Conservation (phyloP, 805 yeast genomes). For the Jamesozyma spencerorum region DNA sequence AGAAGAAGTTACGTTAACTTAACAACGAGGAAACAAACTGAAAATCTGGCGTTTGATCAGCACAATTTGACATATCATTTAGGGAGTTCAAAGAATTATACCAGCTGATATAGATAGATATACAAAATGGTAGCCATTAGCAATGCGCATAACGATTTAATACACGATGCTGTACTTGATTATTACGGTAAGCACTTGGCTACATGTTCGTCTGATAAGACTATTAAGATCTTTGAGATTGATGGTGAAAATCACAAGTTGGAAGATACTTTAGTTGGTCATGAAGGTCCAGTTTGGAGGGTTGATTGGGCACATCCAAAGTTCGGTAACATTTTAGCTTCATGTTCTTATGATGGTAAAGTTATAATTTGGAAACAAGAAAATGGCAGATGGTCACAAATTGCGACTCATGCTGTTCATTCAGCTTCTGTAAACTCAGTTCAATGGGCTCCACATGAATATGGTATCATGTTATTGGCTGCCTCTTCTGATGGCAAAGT, state of each 20-base stretch:
- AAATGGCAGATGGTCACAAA: constrained; percentile 75
- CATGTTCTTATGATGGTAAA: constrained; percentile 91
- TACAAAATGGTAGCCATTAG: constrained; percentile 61
- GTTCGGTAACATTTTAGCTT: constrained; percentile 88
- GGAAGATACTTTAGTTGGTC: constrained; percentile 80
- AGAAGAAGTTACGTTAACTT: neutral
- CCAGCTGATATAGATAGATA: neutral
- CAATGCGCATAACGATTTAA: constrained; percentile 85
- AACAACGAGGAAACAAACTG: neutral
- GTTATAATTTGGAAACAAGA: constrained; percentile 94
- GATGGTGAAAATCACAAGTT: constrained; percentile 77
- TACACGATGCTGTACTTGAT: constrained; percentile 95
- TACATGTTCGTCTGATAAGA: constrained; percentile 91
- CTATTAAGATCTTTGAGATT: constrained; percentile 88
- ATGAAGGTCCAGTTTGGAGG: constrained; percentile 99
- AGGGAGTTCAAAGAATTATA: neutral
- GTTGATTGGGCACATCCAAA: constrained; percentile 98
- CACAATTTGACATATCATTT: neutral
- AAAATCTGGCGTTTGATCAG: neutral
- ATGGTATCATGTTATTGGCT: constrained; percentile 84
- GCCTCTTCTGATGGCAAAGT: constrained; percentile 91
- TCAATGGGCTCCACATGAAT: constrained; percentile 95
- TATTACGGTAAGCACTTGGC: constrained; percentile 95
- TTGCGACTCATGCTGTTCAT: constrained; percentile 80
- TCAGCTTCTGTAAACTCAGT: constrained; percentile 92